Evolutionary conservation across 75 land plant genomes (phyloP).

Genomic region (Cunninghamia lanceolata): DNA sequence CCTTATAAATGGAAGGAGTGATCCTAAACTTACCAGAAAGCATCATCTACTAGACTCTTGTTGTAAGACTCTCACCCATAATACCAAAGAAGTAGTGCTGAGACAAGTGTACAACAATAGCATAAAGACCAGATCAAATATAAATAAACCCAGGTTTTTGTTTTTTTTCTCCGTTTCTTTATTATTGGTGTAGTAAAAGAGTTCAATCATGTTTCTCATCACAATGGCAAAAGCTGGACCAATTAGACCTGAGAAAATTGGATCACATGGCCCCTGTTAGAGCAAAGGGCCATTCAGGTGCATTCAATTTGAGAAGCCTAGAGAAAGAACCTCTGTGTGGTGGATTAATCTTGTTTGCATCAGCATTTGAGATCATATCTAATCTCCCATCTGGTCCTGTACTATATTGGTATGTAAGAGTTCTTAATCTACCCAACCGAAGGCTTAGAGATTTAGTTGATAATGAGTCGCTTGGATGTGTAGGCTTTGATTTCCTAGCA

Average conservation of each 20-base stretch:
- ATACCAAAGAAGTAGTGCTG: constrained; percentile 91
- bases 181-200: constrained; percentile 69
- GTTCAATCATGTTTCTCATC: constrained; percentile 73
- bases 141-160: no score
- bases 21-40: constrained; percentile 55
- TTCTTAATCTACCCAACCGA: constrained; percentile 58
- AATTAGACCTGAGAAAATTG: constrained; percentile 66
- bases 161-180: no score
- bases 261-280: constrained; percentile 77
- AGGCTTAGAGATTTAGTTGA: constrained; percentile 65
- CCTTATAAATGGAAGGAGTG: neutral
- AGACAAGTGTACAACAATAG: constrained; percentile 60
- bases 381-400: constrained; percentile 73
- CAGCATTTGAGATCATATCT: constrained; percentile 73
- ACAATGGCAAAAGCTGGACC: constrained; percentile 83
- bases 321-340: constrained; percentile 55
- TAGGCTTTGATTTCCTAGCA: constrained; percentile 52
- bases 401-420: constrained; percentile 66
- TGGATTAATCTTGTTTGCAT: constrained; percentile 39
- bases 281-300: constrained; percentile 90
- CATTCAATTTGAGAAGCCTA: constrained; percentile 82
- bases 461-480: constrained; percentile 57
- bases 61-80: constrained; percentile 93
- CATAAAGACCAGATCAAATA: constrained; percentile 68
- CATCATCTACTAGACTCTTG: constrained; percentile 86